Evolutionary conservation across 108 stramenopile genomes (phyloP).

Genomic region (Discostella stelligeroides): DNA sequence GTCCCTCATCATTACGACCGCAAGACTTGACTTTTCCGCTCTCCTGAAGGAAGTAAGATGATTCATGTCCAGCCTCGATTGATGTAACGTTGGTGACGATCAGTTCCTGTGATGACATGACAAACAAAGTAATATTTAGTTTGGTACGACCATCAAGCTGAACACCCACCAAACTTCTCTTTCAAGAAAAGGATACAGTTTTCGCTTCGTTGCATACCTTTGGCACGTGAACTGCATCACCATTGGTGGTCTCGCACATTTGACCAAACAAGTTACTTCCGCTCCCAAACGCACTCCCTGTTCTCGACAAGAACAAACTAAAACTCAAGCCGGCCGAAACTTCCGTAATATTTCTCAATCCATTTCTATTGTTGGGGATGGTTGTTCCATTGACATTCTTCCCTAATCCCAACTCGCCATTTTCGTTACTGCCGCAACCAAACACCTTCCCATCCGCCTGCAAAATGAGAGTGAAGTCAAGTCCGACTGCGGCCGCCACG

Average conservation of each 20-base stretch:
- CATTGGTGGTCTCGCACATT: slow-evolving; percentile 19
- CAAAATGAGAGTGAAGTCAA: slow-evolving; percentile 43
- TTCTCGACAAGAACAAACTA: slow-evolving; percentile 14
- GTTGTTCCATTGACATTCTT: neutral
- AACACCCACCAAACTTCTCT: neutral
- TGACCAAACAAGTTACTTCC: slow-evolving; percentile 28
- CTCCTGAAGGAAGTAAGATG: slow-evolving; percentile 22
- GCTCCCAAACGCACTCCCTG: slow-evolving; percentile 15
- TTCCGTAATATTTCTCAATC: neutral
- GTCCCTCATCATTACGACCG: slow-evolving; percentile 36
- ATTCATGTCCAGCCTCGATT: slow-evolving; percentile 28
- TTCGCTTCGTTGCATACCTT: neutral
- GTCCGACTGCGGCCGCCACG: slow-evolving; percentile 32
- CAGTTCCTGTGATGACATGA: neutral
- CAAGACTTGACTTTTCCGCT: slow-evolving; percentile 19
- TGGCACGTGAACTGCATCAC: slow-evolving; percentile 6
- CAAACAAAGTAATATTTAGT: neutral
- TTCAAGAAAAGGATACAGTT: no score
- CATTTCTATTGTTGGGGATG: neutral
- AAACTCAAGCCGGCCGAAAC: slow-evolving; percentile 14
- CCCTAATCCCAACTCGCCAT: slow-evolving; percentile 44
- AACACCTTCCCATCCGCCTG: slow-evolving; percentile 38
- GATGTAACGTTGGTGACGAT: slow-evolving; percentile 4
- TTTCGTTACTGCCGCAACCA: slow-evolving; percentile 39
- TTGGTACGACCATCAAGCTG: neutral